These are phyloP conservation scores for Penicillium fuscoglaucum DNA, from an alignment of 2,329 filamentous ascomycete species.

Conservation along the genomic window DNA sequence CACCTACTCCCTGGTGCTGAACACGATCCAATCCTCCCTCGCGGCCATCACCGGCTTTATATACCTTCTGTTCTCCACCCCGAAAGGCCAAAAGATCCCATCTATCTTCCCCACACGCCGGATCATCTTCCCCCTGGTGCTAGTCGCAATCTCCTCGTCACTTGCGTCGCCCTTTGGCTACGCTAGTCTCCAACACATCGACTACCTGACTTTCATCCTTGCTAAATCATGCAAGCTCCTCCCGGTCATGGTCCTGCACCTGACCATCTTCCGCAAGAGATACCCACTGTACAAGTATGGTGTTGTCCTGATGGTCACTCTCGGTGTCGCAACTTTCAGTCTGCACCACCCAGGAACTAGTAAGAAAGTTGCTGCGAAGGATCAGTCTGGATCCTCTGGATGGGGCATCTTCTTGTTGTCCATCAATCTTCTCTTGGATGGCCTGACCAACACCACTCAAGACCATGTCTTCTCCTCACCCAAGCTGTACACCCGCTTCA, in stretches of 20 bases:
- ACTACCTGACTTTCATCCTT: slow-evolving; percentile 97
- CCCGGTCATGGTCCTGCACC: slow-evolving; percentile 96
- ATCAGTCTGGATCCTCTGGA: slow-evolving; percentile 65
- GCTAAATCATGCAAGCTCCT: slow-evolving; percentile 98
- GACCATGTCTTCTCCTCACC: slow-evolving; percentile 80
- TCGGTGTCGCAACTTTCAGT: slow-evolving; percentile 92
- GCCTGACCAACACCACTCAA: slow-evolving; percentile 93
- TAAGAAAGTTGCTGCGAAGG: slow-evolving; percentile 52
- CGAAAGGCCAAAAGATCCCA: slow-evolving; percentile 48
- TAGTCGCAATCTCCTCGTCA: slow-evolving; percentile 83
- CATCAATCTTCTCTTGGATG: slow-evolving; percentile 92
- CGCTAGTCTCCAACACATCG: slow-evolving; percentile 85
- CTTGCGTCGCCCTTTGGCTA: slow-evolving; percentile 96
- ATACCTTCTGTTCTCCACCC: slow-evolving; percentile 71
- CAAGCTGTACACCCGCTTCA: slow-evolving; percentile 69
- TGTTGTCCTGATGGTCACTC: slow-evolving; percentile 86
- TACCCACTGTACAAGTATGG: slow-evolving; percentile 97
- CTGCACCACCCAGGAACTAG: slow-evolving; percentile 71
- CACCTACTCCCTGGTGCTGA: slow-evolving; percentile 91
- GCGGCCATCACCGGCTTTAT: slow-evolving; percentile 77
- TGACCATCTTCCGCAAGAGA: slow-evolving; percentile 82
- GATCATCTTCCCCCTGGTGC: slow-evolving; percentile 75
- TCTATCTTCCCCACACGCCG: slow-evolving; percentile 71
- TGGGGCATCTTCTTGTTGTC: slow-evolving; percentile 75
- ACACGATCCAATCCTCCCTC: slow-evolving; percentile 91